Percentiles rank a stretch among this genome's conserved stretches.
phyloP scores from a whole-genome alignment of 2,329 filamentous ascomycete species.

The Trichoderma guizhouense region DNA sequence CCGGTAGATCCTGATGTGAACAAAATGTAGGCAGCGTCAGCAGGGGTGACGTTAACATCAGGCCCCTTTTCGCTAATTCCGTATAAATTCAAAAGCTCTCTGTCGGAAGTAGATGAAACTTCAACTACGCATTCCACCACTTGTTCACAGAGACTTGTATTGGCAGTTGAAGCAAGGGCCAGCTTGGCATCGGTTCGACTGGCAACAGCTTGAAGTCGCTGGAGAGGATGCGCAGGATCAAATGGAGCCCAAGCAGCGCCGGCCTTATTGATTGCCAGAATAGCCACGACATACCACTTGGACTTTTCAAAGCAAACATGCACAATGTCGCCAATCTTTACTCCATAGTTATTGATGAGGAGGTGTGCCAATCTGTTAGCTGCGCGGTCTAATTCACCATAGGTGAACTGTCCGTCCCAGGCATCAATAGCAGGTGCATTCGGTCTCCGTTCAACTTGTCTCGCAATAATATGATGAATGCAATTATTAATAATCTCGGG shows the following conservation, averaged over 20 bases:
- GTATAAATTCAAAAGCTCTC: not conserved
- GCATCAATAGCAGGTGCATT: conserved; percentile 18
- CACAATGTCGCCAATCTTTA: conserved; percentile 8
- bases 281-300: conserved; percentile 19
- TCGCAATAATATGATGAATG: conserved; percentile 16
- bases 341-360: not conserved
- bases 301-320: conserved; percentile 22
- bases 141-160: not conserved
- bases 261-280: conserved; percentile 16
- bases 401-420: conserved; percentile 25
- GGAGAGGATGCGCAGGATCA: conserved; percentile 15
- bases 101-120: not conserved
- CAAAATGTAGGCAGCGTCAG: not conserved
- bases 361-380: conserved; percentile 18
- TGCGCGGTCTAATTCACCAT: conserved; percentile 18
- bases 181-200: not conserved
- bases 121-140: conserved; percentile 4
- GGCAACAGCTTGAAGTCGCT: not conserved
- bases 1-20: conserved; percentile 16
- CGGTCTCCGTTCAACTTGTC: not conserved
- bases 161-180: conserved; percentile 1
- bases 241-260: conserved; percentile 20
- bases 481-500: conserved; percentile 1
- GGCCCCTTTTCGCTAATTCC: not conserved
- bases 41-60: not conserved